Conservation (phyloP, 75 land plant species). For the Cunninghamia lanceolata region DNA sequence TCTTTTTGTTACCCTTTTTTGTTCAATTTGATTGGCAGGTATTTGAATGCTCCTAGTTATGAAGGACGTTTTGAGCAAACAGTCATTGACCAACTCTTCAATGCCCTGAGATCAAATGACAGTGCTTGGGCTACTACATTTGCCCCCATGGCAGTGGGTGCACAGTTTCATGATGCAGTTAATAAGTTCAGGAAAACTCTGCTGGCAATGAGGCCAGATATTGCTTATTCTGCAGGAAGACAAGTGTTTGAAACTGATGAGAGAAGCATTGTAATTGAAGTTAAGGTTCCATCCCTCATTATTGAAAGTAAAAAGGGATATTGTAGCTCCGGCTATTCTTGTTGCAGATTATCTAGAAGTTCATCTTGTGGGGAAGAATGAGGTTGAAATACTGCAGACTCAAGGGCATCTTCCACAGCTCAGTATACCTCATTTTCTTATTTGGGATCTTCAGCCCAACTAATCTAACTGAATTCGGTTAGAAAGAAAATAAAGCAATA, state of each 20-base stretch:
- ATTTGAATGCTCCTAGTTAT: constrained; percentile 59
- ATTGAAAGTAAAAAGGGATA: constrained; percentile 53
- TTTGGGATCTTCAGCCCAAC: too few species aligned
- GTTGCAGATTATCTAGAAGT: constrained; percentile 45
- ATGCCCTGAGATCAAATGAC: constrained; percentile 48
- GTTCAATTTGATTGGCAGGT: not conserved
- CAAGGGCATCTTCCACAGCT: too few species aligned
- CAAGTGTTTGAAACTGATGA: constrained; percentile 61
- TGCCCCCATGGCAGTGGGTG: constrained; percentile 74
- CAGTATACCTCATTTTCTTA: too few species aligned
- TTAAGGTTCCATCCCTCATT: constrained; percentile 43
- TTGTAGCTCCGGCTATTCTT: constrained; percentile 22
- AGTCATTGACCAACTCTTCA: too few species aligned
- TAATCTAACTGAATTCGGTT: too few species aligned
- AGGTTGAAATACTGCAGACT: too few species aligned
- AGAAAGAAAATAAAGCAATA: too few species aligned
- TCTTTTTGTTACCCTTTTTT: not conserved
- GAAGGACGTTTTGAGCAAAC: constrained; percentile 47
- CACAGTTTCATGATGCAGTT: constrained; percentile 55
- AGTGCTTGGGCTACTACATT: constrained; percentile 62
- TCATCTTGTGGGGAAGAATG: not conserved
- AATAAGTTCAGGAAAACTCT: constrained; percentile 68
- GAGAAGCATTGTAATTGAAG: constrained; percentile 45
- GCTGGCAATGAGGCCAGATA: constrained; percentile 76
- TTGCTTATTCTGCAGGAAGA: constrained; percentile 46